These are phyloP conservation scores for Leptographium wingfieldii DNA, from an alignment of 2,329 filamentous ascomycete species.

Conservation along the genomic window DNA sequence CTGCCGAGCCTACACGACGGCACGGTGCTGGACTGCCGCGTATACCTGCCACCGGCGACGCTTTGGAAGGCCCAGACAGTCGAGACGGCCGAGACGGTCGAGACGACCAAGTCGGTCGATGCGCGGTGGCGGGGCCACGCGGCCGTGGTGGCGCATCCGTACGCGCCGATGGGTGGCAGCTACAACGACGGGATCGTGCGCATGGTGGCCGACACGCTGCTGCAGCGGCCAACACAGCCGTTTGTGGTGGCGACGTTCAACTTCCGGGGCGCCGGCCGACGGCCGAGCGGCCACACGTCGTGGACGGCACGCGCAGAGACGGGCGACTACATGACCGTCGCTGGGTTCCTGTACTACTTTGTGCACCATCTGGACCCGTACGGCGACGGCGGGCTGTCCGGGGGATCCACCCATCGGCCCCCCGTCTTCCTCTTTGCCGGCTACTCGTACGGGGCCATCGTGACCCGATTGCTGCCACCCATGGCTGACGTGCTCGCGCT, in stretches of 20 bases:
- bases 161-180: constrained; percentile 73
- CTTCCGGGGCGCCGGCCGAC: constrained; percentile 51
- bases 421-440: constrained; percentile 48
- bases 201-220: constrained; percentile 48
- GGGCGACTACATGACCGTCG: constrained; percentile 69
- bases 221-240: constrained; percentile 5
- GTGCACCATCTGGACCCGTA: constrained; percentile 44
- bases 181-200: constrained; percentile 73
- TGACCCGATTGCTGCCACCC: constrained; percentile 60
- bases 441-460: constrained; percentile 84
- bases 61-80: constrained; percentile 14
- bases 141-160: constrained; percentile 74
- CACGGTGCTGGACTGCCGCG: constrained; percentile 61
- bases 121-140: constrained; percentile 33
- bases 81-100: not conserved
- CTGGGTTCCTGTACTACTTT: constrained; percentile 70
- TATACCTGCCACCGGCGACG: constrained; percentile 57
- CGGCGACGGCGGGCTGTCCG: constrained; percentile 2
- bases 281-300: constrained; percentile 52
- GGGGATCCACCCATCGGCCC: not conserved
- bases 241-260: constrained; percentile 83
- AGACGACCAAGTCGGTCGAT: not conserved
- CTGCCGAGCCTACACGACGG: constrained; percentile 79
- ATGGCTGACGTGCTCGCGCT: constrained; percentile 43
- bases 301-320: constrained; percentile 78